Base-by-base conservation (phyloP, 495 filamentous ascomycete genomes). In the Amniculicola lignicola region DNA sequence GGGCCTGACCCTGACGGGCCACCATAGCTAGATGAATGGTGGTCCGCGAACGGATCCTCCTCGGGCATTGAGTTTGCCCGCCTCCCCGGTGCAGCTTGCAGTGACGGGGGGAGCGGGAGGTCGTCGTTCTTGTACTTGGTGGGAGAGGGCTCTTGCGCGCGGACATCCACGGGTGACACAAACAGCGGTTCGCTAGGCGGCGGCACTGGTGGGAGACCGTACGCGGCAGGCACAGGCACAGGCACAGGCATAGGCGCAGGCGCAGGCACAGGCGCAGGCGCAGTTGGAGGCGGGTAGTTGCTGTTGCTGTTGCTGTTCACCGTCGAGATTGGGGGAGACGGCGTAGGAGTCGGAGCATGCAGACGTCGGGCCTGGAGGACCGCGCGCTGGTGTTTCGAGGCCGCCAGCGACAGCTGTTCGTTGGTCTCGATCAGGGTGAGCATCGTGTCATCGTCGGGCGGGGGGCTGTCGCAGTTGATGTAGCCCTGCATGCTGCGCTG, bases 341-440 rank as follows among this genome's bases (percentile, higher is more conserved):
- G 63, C 23, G 57, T 49, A 3, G 59, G 33, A 22, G 57, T 50
- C 2, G 59, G 33, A 10, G 67, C 68, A 10, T 64, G 51, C 7
- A 63, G 41, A 15, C 62, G 59, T n/a, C 73, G 56, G 0, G 92
- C 92, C 59, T 84, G 77, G 14, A 95, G 77, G 54, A 95, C 73
- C 14, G 89, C 85, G 21, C 87, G 82, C 64, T 90, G 87, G 71
- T 96, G 86, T 47, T 87, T 82, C 48, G 81, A 90, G 6, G 90
- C 71, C 0, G 90, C 82, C 15, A 85, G 79, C 21, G 84, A 83
- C 16, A 98, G 75, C 65, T 89, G 84, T 63, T 97, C 94, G 66
- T 94, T 95, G 31, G 90, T 92, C 70, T 97, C 91, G 67, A 99
- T 95, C 40, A 99, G 72, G 16, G 84, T 91, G 55, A 90, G 81